phyloP scores from a whole-genome alignment of 2,329 filamentous ascomycete genomes.

The Erysiphe pulchra region DNA sequence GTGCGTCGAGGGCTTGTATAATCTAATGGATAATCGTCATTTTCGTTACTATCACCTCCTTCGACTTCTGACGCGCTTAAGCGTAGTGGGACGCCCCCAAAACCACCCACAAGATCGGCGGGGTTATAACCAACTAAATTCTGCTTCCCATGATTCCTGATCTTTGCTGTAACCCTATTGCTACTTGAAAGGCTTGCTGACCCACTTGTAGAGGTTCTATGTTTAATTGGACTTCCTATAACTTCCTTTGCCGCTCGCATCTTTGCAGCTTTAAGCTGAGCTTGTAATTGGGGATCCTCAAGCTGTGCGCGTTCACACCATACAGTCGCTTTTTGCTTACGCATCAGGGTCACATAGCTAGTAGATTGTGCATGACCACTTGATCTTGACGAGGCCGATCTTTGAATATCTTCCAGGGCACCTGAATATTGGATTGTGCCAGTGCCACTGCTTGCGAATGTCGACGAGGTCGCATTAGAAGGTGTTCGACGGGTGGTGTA shows the following conservation, averaged over 20 bases:
- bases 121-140: conserved; percentile 54
- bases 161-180: conserved; percentile 53
- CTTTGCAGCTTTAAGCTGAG: conserved; percentile 69
- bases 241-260: conserved; percentile 68
- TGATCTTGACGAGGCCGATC: conserved; percentile 63
- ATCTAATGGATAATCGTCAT: conserved; percentile 23
- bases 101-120: conserved; percentile 38
- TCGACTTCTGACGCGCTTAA: conserved; percentile 91
- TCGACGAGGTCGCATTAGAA: conserved; percentile 47
- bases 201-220: conserved; percentile 16
- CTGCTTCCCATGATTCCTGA: conserved; percentile 63
- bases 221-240: conserved; percentile 25
- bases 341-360: conserved; percentile 88
- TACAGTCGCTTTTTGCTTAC: conserved; percentile 91
- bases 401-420: conserved; percentile 36
- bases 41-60: conserved; percentile 60
- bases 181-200: conserved; percentile 14
- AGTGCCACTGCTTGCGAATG: conserved; percentile 27
- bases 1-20: conserved; percentile 40
- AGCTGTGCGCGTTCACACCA: conserved; percentile 92
- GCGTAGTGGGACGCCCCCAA: conserved; percentile 65
- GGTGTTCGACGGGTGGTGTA: conserved; percentile 27
- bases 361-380: conserved; percentile 24
- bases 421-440: conserved; percentile 23
- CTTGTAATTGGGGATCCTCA: conserved; percentile 63